These are phyloP conservation scores for Symbiodinium pilosum DNA, from an alignment of 73 alveolate genomes.

Conservation along the genomic window DNA sequence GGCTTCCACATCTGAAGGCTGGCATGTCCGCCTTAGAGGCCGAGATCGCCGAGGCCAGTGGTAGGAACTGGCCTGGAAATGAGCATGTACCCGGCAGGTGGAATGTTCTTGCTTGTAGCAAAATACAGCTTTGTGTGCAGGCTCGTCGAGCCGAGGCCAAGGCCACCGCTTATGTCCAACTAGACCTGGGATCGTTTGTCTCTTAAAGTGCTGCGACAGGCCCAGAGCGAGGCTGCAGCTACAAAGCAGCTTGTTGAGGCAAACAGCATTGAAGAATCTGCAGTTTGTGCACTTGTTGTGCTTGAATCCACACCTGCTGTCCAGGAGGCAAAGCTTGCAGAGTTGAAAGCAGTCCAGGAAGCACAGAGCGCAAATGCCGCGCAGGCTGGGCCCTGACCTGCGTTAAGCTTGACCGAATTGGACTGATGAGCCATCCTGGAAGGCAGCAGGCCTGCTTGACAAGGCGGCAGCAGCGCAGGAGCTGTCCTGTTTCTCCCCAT, in stretches of 20 bases:
- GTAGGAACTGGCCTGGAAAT: too few species aligned
- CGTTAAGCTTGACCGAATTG: neutral
- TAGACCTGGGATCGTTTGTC: too few species aligned
- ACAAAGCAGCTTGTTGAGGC: slow-evolving; percentile 6
- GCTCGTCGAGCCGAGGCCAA: neutral
- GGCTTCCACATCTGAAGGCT: neutral
- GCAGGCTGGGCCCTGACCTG: neutral
- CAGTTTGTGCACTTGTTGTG: too few species aligned
- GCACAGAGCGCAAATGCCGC: neutral
- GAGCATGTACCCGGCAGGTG: too few species aligned
- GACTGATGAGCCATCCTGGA: neutral
- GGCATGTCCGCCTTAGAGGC: neutral
- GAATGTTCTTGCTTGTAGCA: too few species aligned
- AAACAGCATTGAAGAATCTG: too few species aligned
- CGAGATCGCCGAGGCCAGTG: neutral
- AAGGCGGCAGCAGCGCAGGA: neutral
- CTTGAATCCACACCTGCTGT: too few species aligned
- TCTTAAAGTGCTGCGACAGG: too few species aligned
- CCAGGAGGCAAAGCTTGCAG: slow-evolving; percentile 3
- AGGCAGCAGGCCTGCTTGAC: neutral
- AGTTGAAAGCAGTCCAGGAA: neutral
- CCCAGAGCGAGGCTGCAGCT: neutral
- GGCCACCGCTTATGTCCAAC: too few species aligned
- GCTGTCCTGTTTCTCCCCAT: neutral
- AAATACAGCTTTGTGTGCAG: too few species aligned